Evolutionary conservation across 768 basidiomycete species (phyloP), one percentile per base, ranked within the genome.

Genomic region (Coprinopsis strossmayeri): DNA sequence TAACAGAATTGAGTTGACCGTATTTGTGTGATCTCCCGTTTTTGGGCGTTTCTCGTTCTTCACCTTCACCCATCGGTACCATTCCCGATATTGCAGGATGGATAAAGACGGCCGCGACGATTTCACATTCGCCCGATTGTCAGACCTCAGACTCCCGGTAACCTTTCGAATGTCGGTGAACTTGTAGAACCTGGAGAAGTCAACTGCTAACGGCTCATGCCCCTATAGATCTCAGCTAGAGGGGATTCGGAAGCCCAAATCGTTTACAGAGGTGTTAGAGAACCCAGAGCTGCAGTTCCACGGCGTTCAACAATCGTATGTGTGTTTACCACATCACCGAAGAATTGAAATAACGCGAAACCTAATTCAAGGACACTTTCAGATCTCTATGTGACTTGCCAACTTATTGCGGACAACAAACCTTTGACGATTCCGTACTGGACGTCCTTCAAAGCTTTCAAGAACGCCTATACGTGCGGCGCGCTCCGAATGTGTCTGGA

Each of bases 361-460:
- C 10, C 35, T 18, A 10, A 18, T 38, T 38, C 35, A 69, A 96
- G 92, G 55, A 83, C 81, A 12, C 79, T 87, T 55, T 89, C 93
- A 61, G 96, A 98, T 67, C 78, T 98, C 49, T 95, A 91, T 66
- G 87, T 97, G 46, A 91, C 89, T 10, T 87, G 91, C 61, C 90
- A 95, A 61, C 81, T 99, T 13, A 76, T 90, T 52, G 88, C 91
- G 10, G 91, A 96, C 62, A 95, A 95, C 64, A 91, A 93, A 59
- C 91, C 90, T 0, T 71, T 95, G 35, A 93, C 93, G 0, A 87
- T 95, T 26, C 88, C 92, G 0, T 91, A 89, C 63, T 82, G 90
- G 32, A 97, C 95, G 1, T 81, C 88, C 1, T 92, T 90, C 76
- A 95, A 94, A 65, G 78, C 90, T 2, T 96, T 96, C 74, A 91